Conservation (phyloP, 208 protist genomes). For the Wallacemonas sp. region DNA sequence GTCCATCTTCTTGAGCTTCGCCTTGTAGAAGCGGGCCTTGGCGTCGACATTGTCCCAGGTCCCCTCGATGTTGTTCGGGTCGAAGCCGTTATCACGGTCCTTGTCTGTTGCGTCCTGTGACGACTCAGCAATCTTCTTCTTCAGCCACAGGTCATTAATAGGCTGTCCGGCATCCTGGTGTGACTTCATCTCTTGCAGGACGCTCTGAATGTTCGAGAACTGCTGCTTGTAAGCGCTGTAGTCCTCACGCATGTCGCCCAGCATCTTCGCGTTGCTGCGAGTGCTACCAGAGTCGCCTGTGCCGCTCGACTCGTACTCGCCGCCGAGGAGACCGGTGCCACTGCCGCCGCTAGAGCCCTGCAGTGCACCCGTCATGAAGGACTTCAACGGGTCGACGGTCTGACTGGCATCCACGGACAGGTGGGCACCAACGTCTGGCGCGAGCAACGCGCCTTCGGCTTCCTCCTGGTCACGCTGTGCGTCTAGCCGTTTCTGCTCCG, state of each 20-base stretch:
- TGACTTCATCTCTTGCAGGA: constrained; percentile 81
- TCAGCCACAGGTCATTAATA: constrained; percentile 81
- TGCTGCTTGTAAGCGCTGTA: constrained; percentile 73
- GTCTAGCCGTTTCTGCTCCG: constrained; percentile 21
- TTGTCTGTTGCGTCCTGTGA: constrained; percentile 38
- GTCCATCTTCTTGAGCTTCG: constrained; percentile 85
- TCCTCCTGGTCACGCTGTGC: constrained; percentile 19
- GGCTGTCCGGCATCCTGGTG: constrained; percentile 68
- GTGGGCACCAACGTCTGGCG: constrained; percentile 9
- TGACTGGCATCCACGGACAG: constrained; percentile 10
- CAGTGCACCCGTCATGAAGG: constrained; percentile 28
- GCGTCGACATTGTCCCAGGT: constrained; percentile 83
- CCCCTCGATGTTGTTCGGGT: constrained; percentile 71
- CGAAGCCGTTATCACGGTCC: constrained; percentile 68
- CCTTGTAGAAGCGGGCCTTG: constrained; percentile 87
- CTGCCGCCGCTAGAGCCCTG: constrained; percentile 20
- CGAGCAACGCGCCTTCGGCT: constrained; percentile 21
- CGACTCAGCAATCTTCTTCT: constrained; percentile 55
- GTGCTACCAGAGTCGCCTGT: too few species aligned
- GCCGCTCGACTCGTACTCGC: constrained; percentile 12
- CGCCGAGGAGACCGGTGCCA: constrained; percentile 14
- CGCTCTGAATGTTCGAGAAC: constrained; percentile 72
- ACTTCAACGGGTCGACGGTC: constrained; percentile 15
- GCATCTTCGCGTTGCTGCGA: constrained; percentile 15
- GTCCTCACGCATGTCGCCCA: constrained; percentile 49